Evolutionary conservation across 805 yeast genomes (phyloP).

Genomic region (Jamesozyma jinghongensis): DNA sequence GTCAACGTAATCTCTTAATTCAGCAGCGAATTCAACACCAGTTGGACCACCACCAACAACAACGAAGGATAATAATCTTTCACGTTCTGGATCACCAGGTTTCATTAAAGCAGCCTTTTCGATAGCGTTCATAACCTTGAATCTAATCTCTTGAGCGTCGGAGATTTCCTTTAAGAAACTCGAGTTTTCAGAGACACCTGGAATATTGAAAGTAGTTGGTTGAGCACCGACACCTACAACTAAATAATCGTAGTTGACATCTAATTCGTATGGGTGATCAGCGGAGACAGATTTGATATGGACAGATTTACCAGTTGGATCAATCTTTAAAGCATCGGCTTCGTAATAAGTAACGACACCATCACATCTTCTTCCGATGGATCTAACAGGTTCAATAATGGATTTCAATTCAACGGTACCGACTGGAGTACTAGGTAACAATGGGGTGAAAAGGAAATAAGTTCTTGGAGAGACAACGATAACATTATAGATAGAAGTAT

Average conservation of each 20-base stretch:
- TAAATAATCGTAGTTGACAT: constrained; percentile 64
- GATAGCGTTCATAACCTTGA: constrained; percentile 73
- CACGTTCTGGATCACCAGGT: constrained; percentile 63
- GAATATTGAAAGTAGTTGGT: constrained; percentile 89
- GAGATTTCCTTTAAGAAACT: constrained; percentile 82
- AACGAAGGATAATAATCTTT: constrained; percentile 75
- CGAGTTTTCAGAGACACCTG: constrained; percentile 86
- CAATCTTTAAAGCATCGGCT: constrained; percentile 83
- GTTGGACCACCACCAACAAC: constrained; percentile 99
- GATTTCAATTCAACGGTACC: constrained; percentile 88
- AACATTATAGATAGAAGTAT: constrained; percentile 80
- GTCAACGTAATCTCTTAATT: constrained; percentile 85
- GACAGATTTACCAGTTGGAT: constrained; percentile 58
- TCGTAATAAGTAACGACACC: constrained; percentile 79
- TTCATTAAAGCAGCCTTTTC: constrained; percentile 83
- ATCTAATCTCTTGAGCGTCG: constrained; percentile 79
- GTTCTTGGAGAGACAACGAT: constrained; percentile 89
- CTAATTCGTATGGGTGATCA: constrained; percentile 38
- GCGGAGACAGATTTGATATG: constrained; percentile 44
- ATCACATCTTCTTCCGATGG: constrained; percentile 67
- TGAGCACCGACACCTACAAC: constrained; percentile 93
- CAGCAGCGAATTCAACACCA: constrained; percentile 97
- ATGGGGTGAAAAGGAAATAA: constrained; percentile 92
- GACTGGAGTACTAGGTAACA: constrained; percentile 89
- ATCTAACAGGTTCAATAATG: constrained; percentile 86